Conservation (phyloP, 2,329 filamentous ascomycete genomes). For the Fonsecaea pedrosoi region DNA sequence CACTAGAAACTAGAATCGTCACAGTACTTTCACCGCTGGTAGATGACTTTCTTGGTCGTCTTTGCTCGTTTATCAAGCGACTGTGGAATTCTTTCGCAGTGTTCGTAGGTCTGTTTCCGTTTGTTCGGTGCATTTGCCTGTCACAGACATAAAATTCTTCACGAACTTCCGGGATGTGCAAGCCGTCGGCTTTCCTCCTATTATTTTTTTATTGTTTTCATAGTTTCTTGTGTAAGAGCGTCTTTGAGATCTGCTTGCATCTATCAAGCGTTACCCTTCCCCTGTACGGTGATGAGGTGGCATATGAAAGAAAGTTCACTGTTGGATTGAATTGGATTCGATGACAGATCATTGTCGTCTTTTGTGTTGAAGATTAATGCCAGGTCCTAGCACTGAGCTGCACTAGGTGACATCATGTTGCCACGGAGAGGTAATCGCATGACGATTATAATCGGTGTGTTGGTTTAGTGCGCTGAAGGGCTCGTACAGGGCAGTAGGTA, state of each 20-base stretch:
- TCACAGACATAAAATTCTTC: neutral
- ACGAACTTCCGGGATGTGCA: neutral
- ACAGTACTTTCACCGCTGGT: neutral
- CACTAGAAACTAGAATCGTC: neutral
- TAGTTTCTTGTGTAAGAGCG: slow-evolving; percentile 5
- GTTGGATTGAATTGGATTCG: slow-evolving; percentile 1
- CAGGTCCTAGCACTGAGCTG: slow-evolving; percentile 7
- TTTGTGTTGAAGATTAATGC: slow-evolving; percentile 7
- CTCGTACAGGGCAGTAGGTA: neutral
- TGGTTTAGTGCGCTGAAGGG: neutral
- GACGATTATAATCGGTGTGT: neutral
- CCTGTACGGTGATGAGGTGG: neutral
- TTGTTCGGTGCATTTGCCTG: neutral
- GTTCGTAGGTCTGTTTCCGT: neutral
- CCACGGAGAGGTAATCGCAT: neutral
- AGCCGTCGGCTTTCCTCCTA: slow-evolving; percentile 36
- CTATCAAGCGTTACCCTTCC: slow-evolving; percentile 9
- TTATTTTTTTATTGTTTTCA: slow-evolving; percentile 39
- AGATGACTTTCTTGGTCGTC: neutral
- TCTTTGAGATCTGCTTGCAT: slow-evolving; percentile 19
- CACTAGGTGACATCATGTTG: slow-evolving; percentile 15
- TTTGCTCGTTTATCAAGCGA: neutral
- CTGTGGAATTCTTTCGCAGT: neutral
- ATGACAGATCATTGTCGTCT: slow-evolving; percentile 7
- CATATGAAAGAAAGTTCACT: neutral